Base-by-base conservation (phyloP, 345 rosid species). In the Balakata baccata region DNA sequence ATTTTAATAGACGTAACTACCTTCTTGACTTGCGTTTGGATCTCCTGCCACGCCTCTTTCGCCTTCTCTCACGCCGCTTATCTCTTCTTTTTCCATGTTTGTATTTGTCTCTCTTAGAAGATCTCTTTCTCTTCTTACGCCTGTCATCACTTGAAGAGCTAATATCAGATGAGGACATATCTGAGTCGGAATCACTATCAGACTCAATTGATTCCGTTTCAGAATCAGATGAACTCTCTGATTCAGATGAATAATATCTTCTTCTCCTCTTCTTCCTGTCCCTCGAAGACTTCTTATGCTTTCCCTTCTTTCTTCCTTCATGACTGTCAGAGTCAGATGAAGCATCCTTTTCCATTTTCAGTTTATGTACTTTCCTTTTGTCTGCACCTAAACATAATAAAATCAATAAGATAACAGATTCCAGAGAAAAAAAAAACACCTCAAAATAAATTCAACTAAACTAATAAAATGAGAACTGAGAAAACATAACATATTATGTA, bases 71-170 rank as follows among this genome's bases (percentile, higher is more conserved):
- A 72, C 86, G 96, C 11, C 90, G 86, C 75, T 77, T 92, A 53
- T 95, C 97, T 79, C 93, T 86, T 79, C 80, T 86, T 66, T 88
- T 92, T 57, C 87, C 82, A 79, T 89, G 93, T 66, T 79, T 89
- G 79, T 87, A 75, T 79, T 87, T 92, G 43, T 88, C 98, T 75
- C 82, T 85, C 79, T 82, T 95, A 49, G 91, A 90, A 74, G 88
- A 83, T 82, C 86, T 89, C 82, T 87, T 92, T 74, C 94, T 89
- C 86, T 87, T 92, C 78, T 76, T 89, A n/a, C 75, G 90, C 70
- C 89, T 88, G 60, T 92, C 98, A 78, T 90, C 93, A 78, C 98
- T 92, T 53, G 98, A 92, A 77, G 96, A 91, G 76, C 94, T 95
- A 62, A 81, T 70, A 66, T 89, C 89, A 76, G 99, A 91, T 54